A percentile compares a stretch with the other conserved stretches of the same genome.
phyloP scores from a whole-genome alignment of 78 protist species.

The Planoprotostelium fungivorum region DNA sequence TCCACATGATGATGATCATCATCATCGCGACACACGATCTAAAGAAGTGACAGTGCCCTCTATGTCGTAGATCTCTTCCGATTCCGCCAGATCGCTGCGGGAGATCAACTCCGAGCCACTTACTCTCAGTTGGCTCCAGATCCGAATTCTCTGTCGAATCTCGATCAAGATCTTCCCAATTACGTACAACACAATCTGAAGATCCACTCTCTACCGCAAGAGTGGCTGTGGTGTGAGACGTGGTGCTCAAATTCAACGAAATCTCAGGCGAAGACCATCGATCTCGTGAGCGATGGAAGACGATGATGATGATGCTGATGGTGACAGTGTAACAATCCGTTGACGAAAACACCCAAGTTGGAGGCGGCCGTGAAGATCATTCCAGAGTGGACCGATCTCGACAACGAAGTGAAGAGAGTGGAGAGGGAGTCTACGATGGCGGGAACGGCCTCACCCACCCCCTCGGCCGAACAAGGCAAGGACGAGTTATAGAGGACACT shows the following conservation, averaged over 20 bases:
- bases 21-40: too few relatives aligned
- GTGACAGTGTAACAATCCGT: conserved; percentile 93
- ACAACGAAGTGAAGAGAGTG: conserved; percentile 45
- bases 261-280: conserved; percentile 93
- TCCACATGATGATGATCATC: not conserved
- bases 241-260: conserved; percentile 90
- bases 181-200: conserved; percentile 86
- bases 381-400: conserved; percentile 63
- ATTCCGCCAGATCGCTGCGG: conserved; percentile 84
- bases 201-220: conserved; percentile 93
- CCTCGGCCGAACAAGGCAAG: too few relatives aligned
- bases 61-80: conserved; percentile 91
- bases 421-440: conserved; percentile 35
- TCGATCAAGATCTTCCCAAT: conserved; percentile 98
- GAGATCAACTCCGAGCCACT: conserved; percentile 83
- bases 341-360: conserved; percentile 96
- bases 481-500: too few relatives aligned
- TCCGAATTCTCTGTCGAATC: conserved; percentile 66
- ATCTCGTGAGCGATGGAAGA: conserved; percentile 55
- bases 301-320: not conserved
- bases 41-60: conserved; percentile 77
- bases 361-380: conserved; percentile 79
- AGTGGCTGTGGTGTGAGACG: conserved; percentile 99
- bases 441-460: too few relatives aligned
- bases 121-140: conserved; percentile 80